Conservation (phyloP, 768 basidiomycete genomes). For the Paxillus ammoniavirescens region DNA sequence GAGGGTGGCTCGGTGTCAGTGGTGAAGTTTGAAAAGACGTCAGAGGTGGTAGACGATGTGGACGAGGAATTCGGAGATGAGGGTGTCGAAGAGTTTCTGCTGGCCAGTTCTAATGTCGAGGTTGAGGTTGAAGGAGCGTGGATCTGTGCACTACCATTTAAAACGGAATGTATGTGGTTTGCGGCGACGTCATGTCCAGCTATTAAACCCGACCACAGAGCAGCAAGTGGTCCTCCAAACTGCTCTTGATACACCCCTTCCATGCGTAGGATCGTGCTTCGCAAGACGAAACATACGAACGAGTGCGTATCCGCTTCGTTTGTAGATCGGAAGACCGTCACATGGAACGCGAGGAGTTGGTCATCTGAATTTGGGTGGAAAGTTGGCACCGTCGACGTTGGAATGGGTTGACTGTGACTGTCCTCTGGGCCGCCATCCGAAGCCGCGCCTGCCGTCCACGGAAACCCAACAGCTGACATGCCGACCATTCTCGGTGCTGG, state of each 20-base stretch:
- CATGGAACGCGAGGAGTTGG: slow-evolving; percentile 48
- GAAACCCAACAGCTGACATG: not conserved
- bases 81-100: not conserved
- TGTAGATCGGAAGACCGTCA: slow-evolving; percentile 44
- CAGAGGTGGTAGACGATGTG: not conserved
- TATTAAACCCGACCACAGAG: not conserved
- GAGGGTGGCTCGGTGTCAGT: slow-evolving; percentile 1
- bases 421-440: too few relatives aligned
- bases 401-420: not conserved
- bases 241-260: not conserved
- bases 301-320: slow-evolving; percentile 40
- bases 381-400: slow-evolving; percentile 1
- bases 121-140: not conserved
- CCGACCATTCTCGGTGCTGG: slow-evolving; percentile 38
- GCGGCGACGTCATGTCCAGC: not conserved
- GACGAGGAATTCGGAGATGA: not conserved
- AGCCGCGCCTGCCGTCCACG: not conserved
- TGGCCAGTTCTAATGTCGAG: not conserved
- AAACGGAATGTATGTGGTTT: not conserved
- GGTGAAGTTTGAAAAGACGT: not conserved
- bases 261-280: slow-evolving; percentile 37
- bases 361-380: slow-evolving; percentile 45
- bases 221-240: not conserved
- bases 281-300: slow-evolving; percentile 51
- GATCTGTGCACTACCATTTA: too few relatives aligned